Evolutionary conservation across 176 grass and related monocot species (phyloP).

Genomic region (maize (Zea mays)): DNA sequence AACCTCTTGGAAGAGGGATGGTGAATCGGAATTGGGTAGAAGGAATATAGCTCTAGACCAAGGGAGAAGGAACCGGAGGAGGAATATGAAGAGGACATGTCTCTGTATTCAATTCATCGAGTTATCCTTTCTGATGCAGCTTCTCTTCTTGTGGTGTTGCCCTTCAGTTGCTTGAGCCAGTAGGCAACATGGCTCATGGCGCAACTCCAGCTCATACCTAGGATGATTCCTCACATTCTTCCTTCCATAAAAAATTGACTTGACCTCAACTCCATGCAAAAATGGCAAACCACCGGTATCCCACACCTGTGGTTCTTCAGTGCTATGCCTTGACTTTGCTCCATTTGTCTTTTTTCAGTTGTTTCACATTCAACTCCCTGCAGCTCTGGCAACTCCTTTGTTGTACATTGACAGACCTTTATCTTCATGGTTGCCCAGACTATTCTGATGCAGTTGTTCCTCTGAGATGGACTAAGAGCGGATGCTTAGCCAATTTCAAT

Average conservation of each 20-base stretch:
- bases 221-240: background rate
- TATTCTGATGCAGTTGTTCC: background rate
- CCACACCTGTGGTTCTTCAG: background rate
- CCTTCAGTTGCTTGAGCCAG: background rate
- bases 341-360: background rate
- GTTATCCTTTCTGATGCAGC: background rate
- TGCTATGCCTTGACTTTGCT: background rate
- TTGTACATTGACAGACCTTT: background rate
- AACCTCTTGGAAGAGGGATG: background rate
- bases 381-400: background rate
- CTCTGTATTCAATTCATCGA: background rate
- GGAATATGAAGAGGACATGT: background rate
- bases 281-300: background rate
- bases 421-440: background rate
- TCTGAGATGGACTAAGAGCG: background rate
- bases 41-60: background rate
- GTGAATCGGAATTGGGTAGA: background rate
- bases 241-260: background rate
- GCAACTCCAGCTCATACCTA: background rate
- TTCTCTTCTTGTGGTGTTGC: background rate
- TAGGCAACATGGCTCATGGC: background rate
- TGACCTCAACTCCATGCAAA: conserved; percentile 2
- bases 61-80: background rate
- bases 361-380: background rate
- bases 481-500: background rate